phyloP scores from a whole-genome alignment of 805 yeast genomes.

The Clavispora vitiphila region DNA sequence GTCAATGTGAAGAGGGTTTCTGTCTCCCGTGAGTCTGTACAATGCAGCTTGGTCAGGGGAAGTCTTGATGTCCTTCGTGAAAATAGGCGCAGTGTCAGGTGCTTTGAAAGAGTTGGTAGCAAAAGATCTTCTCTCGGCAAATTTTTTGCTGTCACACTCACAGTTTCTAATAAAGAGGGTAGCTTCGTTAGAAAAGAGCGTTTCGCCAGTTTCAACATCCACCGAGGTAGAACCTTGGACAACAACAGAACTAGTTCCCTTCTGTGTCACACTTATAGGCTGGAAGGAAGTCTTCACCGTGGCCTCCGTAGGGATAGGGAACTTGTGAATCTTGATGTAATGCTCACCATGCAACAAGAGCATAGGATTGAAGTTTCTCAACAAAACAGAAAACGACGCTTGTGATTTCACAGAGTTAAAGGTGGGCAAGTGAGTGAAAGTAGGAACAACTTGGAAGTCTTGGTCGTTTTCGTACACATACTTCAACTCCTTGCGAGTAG shows the following conservation, averaged over 20 bases:
- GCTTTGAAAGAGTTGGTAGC: conserved; percentile 60
- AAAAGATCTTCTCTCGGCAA: conserved; percentile 49
- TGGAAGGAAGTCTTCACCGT: conserved; percentile 52
- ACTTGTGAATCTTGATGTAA: conserved; percentile 68
- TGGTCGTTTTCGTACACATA: conserved; percentile 73
- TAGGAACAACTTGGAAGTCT: conserved; percentile 81
- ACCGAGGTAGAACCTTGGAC: conserved; percentile 68
- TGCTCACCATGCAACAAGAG: conserved; percentile 93
- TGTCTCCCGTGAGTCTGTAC: conserved; percentile 89
- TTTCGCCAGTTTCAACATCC: conserved; percentile 65
- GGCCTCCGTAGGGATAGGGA: conserved; percentile 75
- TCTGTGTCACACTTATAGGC: conserved; percentile 75
- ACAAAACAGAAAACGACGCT: conserved; percentile 52
- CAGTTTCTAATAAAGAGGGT: conserved; percentile 80
- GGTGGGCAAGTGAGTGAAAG: conserved; percentile 86
- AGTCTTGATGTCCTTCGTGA: conserved; percentile 53
- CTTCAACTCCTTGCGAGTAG: conserved; percentile 67
- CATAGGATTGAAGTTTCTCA: conserved; percentile 85
- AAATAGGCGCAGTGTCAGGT: conserved; percentile 63
- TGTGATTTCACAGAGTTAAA: conserved; percentile 59
- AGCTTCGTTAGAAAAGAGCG: conserved; percentile 73
- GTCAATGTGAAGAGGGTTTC: conserved; percentile 93
- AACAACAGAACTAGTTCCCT: conserved; percentile 79
- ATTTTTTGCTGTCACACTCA: conserved; percentile 47
- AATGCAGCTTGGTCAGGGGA: conserved; percentile 75